A percentile compares a stretch with the other conserved stretches of the same genome.
Conservation (phyloP, 2,329 filamentous ascomycete genomes). For the Colletotrichum tofieldiae region DNA sequence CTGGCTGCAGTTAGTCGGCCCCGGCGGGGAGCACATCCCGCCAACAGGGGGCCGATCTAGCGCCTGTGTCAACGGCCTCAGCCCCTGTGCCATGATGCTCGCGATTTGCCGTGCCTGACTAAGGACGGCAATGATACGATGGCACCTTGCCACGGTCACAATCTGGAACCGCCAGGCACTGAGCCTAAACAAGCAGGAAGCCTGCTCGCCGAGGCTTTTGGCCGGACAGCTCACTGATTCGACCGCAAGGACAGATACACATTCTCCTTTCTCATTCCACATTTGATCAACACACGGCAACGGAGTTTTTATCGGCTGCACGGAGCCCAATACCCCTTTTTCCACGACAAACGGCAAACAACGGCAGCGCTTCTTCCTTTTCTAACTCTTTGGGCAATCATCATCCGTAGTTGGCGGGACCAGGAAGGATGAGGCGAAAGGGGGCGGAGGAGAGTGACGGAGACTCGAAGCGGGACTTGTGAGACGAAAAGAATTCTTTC, state of each 20-base stretch:
- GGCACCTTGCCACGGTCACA: neutral
- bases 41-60: slow-evolving; percentile 22
- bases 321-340: slow-evolving; percentile 26
- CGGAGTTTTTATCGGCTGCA: slow-evolving; percentile 27
- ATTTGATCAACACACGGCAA: slow-evolving; percentile 16
- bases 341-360: neutral
- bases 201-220: neutral
- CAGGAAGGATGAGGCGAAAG: neutral
- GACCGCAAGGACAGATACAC: neutral
- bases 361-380: neutral
- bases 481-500: slow-evolving; percentile 22
- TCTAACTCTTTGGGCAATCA: neutral
- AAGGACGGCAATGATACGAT: slow-evolving; percentile 14
- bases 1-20: slow-evolving; percentile 30
- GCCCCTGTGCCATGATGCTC: slow-evolving; percentile 33
- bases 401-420: slow-evolving; percentile 10
- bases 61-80: slow-evolving; percentile 28
- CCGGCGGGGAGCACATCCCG: slow-evolving; percentile 33
- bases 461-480: neutral
- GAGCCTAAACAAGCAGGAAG: slow-evolving; percentile 18
- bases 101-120: slow-evolving; percentile 22
- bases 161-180: slow-evolving; percentile 21
- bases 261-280: slow-evolving; percentile 6
- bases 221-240: neutral
- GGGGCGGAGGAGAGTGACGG: neutral